Base-by-base conservation (phyloP, 2,329 filamentous ascomycete genomes). In the Stagonosporopsis rhizophila region DNA sequence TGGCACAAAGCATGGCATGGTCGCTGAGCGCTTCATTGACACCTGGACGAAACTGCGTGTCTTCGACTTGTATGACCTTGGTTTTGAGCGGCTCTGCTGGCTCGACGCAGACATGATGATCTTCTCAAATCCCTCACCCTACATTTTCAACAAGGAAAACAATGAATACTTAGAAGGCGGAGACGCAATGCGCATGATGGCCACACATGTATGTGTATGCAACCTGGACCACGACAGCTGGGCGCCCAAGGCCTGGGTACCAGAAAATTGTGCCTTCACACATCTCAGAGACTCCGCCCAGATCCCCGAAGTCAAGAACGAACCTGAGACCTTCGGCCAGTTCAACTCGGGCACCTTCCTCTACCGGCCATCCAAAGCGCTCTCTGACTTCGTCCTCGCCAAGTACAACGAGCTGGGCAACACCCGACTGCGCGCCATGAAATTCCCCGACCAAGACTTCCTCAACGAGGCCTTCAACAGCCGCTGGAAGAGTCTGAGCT, bases 21-120 rank as follows among this genome's bases (percentile, higher is more conserved):
- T 84, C 28, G 81, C 82, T 1, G 77, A 82, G 54, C 78, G 82
- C 20, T 84, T 84, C 68, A 75, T 75, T 53, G 82, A 84, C 60
- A 84, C 82, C 3, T 84, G 81, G 79, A 84, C 82, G 2, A 84
- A 84, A 62, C 74, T 85, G 3, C 78, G 80, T n/a, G 81, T 83
- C 20, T 84, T 84, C 62, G 77, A 82, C 52, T 56, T 81, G 58
- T 69, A 60, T 69, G 66, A 51, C 32, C 64, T 56, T 15, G 58
- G 54, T 3, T 65, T 65, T 39, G 73, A 79, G 37, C 73, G 72
- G 6, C 62, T 82, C 15, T 82, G 80, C 62, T 83, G 82, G 59
- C 74, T 85, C 4, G 82, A 84, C 59, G 81, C 81, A 8, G 82
- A 84, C 59, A 83, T 83, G 76, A 76, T 81, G 53, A 68, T 83